phyloP scores from a whole-genome alignment of 2,329 filamentous ascomycete species.

The Didymella arachidicola region DNA sequence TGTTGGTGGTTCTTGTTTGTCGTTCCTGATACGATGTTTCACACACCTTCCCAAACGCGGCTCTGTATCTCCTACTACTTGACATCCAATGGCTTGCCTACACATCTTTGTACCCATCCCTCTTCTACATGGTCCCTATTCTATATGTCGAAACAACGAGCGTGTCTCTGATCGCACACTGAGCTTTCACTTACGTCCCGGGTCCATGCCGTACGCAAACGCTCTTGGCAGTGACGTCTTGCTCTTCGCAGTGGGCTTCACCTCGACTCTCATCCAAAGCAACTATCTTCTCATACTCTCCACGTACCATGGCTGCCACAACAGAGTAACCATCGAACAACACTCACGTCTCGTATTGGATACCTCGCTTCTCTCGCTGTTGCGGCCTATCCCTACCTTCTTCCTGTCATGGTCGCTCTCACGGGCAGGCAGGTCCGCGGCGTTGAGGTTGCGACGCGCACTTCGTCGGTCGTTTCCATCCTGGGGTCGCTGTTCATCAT shows the following conservation, averaged over 20 bases:
- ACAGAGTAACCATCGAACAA: background rate
- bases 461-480: slow-evolving; percentile 74
- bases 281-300: background rate
- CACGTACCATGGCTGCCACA: slow-evolving; percentile 1
- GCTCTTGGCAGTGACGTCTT: background rate
- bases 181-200: background rate
- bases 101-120: background rate
- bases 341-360: background rate
- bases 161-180: background rate
- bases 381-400: background rate
- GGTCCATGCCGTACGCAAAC: background rate
- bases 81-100: too few relatives aligned
- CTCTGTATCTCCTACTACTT: too few relatives aligned
- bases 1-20: too few relatives aligned
- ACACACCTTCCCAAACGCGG: background rate
- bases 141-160: background rate
- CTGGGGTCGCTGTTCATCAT: slow-evolving; percentile 76
- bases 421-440: slow-evolving; percentile 35
- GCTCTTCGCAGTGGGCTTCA: slow-evolving; percentile 1
- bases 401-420: slow-evolving; percentile 3
- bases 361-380: background rate
- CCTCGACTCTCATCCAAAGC: background rate
- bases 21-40: too few relatives aligned
- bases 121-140: background rate
- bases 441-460: slow-evolving; percentile 70